phyloP scores from a whole-genome alignment of 306 rosid species.

The Hippophae rhamnoides region DNA sequence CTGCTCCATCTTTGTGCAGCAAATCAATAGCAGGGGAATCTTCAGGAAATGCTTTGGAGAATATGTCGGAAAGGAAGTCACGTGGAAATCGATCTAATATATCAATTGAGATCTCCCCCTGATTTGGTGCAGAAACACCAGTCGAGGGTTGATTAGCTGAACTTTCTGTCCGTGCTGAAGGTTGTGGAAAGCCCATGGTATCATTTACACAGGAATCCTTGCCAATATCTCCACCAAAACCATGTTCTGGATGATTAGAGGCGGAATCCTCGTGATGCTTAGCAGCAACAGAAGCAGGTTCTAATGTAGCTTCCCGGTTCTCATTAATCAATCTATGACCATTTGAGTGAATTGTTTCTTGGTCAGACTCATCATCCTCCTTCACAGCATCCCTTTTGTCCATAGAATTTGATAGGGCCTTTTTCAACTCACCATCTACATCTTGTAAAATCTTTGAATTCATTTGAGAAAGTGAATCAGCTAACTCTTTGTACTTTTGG shows the following conservation, averaged over 20 bases:
- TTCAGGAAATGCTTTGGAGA: constrained; percentile 36
- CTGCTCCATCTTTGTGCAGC: constrained; percentile 40
- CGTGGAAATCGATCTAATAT: constrained; percentile 57
- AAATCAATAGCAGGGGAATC: constrained; percentile 31
- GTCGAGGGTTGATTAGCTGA: constrained; percentile 19
- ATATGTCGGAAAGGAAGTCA: constrained; percentile 48
- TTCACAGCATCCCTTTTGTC: constrained; percentile 24
- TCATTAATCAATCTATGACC: constrained; percentile 25
- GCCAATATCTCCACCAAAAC: constrained; percentile 30
- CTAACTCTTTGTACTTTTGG: constrained; percentile 32
- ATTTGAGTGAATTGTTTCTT: constrained; percentile 26
- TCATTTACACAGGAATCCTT: constrained; percentile 20
- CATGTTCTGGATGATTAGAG: constrained; percentile 29
- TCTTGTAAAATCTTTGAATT: constrained; percentile 32
- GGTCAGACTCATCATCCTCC: constrained; percentile 27
- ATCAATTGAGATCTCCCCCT: constrained; percentile 52
- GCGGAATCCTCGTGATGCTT: constrained; percentile 28
- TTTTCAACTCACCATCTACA: constrained; percentile 34
- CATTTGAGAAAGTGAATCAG: constrained; percentile 35
- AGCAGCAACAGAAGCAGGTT: constrained; percentile 28
- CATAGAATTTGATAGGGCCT: constrained; percentile 15
- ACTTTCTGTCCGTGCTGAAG: constrained; percentile 24
- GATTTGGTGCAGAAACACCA: constrained; percentile 32
- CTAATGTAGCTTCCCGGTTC: constrained; percentile 22
- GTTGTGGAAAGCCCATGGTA: constrained; percentile 8